phyloP scores from a whole-genome alignment of 2,329 filamentous ascomycete genomes.

The Botryosphaeria dothidea region DNA sequence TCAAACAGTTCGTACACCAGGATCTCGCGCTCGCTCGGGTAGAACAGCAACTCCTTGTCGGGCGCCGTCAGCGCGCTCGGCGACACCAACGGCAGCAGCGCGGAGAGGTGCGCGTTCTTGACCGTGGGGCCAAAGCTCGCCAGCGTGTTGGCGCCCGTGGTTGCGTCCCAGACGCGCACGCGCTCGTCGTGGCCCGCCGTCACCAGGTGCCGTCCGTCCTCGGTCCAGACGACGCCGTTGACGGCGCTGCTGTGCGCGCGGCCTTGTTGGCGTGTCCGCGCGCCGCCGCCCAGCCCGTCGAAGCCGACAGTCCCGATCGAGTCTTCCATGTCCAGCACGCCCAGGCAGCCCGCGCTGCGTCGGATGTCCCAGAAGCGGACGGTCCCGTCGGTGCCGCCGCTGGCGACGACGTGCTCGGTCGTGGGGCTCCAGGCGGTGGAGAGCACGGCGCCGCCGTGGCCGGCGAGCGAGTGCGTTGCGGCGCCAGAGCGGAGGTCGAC shows the following conservation, averaged over 20 bases:
- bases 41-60: conserved; percentile 70
- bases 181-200: conserved; percentile 81
- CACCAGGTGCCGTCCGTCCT: conserved; percentile 74
- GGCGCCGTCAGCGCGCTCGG: conserved; percentile 60
- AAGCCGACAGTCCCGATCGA: conserved; percentile 64
- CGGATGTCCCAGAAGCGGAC: conserved; percentile 87
- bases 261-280: conserved; percentile 38
- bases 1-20: conserved; percentile 78
- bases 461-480: conserved; percentile 52
- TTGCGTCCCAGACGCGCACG: conserved; percentile 84
- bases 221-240: conserved; percentile 83
- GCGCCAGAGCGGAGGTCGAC: conserved; percentile 84
- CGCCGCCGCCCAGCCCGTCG: conserved; percentile 45
- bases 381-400: conserved; percentile 80
- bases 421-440: conserved; percentile 78
- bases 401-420: conserved; percentile 76
- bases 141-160: conserved; percentile 80
- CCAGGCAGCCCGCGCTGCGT: conserved; percentile 73
- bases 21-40: conserved; percentile 75
- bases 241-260: conserved; percentile 77
- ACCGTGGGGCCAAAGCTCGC: conserved; percentile 83
- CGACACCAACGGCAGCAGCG: conserved; percentile 50
- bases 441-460: conserved; percentile 56
- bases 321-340: conserved; percentile 81
- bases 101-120: conserved; percentile 61